Evolutionary conservation across 202 grass and related monocot genomes (phyloP), one percentile per base, ranked within the genome.

Genomic region (Musa balbisiana): DNA sequence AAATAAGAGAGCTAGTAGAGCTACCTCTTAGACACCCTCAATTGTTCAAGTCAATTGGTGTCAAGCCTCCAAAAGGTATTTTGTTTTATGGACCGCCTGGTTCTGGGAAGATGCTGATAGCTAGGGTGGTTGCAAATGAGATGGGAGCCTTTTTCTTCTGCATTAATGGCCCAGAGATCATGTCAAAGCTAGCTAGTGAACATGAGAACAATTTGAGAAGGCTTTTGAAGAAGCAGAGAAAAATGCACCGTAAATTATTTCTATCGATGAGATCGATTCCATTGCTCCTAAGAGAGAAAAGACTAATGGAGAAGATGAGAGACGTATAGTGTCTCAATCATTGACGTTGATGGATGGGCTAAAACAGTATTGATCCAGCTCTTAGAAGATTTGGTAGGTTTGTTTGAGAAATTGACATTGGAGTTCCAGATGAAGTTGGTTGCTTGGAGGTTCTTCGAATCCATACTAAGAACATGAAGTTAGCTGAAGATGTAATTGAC

Each of bases 171-270:
- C 82, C 82, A 0, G 79, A 88, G 49, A 88, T 88, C 29, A 89
- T 89, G 80, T 83, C 87, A 2, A 89, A 83, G 54, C 66, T 85
- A 50, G 77, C 83, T 3, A 73, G 83, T 1, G 87, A 89, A 55
- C 85, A 73, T 62, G 80, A 89, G 75, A 83, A 73, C 19, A 89
- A 85, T 50, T 11, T 89, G 1, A 70, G 83, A 10, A 85, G 62
- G 83, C 83, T 10, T 82, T 87, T 54, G 75, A 87, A 54, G 86
- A 87, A 80, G 82, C 82, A 10, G 86, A 87, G 66, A 84, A 84
- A 71, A 87, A 87, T 69, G 78, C 82, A 25, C 75, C 74, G 0
- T 75, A 82, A 22, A 87, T 82, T 71, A 67, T 87, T 20, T 84
- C 84, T 55, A 82, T 87, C 0, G 79, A 82, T 5, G 82, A 88